Evolutionary conservation across 352 stramenopile species (phyloP).

Genomic region (Phytophthora melonis): DNA sequence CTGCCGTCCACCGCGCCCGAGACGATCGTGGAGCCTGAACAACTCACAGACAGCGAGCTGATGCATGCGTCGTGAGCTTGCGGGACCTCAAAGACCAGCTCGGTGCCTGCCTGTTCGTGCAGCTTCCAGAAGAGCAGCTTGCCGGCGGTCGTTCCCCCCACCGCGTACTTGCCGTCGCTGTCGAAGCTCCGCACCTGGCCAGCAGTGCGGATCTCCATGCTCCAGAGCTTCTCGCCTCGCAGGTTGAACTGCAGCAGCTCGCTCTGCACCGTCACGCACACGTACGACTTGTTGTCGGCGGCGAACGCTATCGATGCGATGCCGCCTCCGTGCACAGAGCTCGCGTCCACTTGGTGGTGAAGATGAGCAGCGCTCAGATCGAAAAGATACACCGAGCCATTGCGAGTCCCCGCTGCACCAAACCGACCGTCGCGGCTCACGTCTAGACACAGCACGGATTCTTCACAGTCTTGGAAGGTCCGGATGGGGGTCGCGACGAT

Average conservation of each 20-base stretch:
- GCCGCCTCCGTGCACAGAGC: conserved; percentile 41
- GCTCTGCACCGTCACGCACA: conserved; percentile 79
- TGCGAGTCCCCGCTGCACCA: conserved; percentile 61
- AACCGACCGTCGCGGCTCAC: conserved; percentile 64
- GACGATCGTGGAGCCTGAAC: conserved; percentile 63
- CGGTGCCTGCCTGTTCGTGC: conserved; percentile 44
- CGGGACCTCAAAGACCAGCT: conserved; percentile 69
- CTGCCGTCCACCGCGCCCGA: conserved; percentile 69
- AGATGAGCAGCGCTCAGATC: conserved; percentile 41
- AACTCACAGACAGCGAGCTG: conserved; percentile 65
- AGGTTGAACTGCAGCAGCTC: conserved; percentile 72
- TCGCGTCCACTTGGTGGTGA: conserved; percentile 47
- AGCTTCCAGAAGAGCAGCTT: conserved; percentile 79
- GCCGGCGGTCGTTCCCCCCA: conserved; percentile 72
- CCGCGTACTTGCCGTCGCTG: conserved; percentile 74
- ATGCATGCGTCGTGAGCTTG: conserved; percentile 72
- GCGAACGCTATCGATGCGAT: conserved; percentile 69
- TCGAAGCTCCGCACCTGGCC: conserved; percentile 77
- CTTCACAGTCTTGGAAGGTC: conserved; percentile 71
- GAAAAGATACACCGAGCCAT: conserved; percentile 68
- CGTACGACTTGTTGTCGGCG: conserved; percentile 55
- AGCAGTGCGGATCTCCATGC: conserved; percentile 55
- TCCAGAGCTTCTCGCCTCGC: conserved; percentile 54
- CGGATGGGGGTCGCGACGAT: conserved; percentile 60
- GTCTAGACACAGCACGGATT: conserved; percentile 73